Percentiles rank a stretch among this genome's conserved stretches.
Conservation (phyloP, 2,329 filamentous ascomycete genomes). For the Penicillium nordicum region DNA sequence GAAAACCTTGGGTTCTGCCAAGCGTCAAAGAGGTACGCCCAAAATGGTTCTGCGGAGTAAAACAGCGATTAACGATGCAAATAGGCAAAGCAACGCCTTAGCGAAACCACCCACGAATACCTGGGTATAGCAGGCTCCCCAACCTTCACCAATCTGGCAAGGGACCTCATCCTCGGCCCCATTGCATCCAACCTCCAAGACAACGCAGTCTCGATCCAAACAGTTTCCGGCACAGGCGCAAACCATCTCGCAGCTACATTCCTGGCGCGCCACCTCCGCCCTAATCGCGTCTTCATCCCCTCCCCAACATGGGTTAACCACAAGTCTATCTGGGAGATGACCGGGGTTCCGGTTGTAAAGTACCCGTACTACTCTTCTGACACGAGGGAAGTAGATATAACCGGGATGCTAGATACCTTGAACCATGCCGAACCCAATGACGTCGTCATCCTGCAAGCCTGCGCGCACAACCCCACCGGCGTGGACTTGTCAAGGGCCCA, state of each 20-base stretch:
- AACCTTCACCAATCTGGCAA: not conserved
- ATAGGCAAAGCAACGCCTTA: not conserved
- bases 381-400: not conserved
- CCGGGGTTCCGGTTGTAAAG: not conserved
- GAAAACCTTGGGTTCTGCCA: not conserved
- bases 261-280: not conserved
- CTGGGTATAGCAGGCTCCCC: not conserved
- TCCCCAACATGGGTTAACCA: not conserved
- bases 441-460: constrained; percentile 83
- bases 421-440: constrained; percentile 66
- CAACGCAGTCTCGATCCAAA: not conserved
- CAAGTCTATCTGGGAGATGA: not conserved
- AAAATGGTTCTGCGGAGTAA: not conserved
- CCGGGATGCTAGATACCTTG: not conserved
- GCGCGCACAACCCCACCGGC: constrained; percentile 93
- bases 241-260: not conserved
- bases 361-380: not conserved
- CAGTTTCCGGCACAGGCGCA: not conserved
- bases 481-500: constrained; percentile 68
- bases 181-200: not conserved
- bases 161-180: not conserved
- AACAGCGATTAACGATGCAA: not conserved
- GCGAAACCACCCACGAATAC: not conserved
- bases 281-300: not conserved
- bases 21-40: not conserved